Evolutionary conservation across 192 early-diverging fungal genomes (phyloP), one percentile per base, ranked within the genome.

Genomic region (Linderina pennispora): DNA sequence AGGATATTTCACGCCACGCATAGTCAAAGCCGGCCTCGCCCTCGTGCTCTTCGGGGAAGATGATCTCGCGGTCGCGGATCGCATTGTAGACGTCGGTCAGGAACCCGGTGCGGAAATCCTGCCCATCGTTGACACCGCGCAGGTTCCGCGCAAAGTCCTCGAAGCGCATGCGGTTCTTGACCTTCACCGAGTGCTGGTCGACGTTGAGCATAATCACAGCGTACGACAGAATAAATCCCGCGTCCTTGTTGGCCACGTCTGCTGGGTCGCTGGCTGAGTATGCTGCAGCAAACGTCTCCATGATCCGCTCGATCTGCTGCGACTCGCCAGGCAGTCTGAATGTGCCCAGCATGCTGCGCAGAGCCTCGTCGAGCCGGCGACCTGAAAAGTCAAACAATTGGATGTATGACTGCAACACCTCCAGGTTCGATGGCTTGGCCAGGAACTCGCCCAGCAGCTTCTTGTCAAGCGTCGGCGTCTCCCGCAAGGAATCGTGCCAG

Each of bases 161-260:
- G 8, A 88, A 61, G 8, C 85, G 83, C 97, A 99, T 99, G 36
- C 89, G 83, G 6, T 64, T 72, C 68, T 88, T 69, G 18, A 96
- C 89, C 72, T 90, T 90, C 35, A 79, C 89, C 66, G 91, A 97
- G 61, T 99, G 92, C 73, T 91, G 89, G 79, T 99, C 97, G 2
- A 95, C 97, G 62, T 99, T 99, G 53, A 99, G 76, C 86, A 99
- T 91, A 37, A 99, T 91, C 21, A 97, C 79, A 1, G 95, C 89
- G 47, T 87, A 99, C 0, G 94, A 77, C 23, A 99, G 76, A 21
- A 99, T 79, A 50, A 88, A 93, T 1, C 86, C 84, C 15, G 90
- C 88, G 36, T 90, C 84, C 43, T 83, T 76, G 43, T 74, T 85
- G 8, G 82, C 85, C 54, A 98, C 80, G 65, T 81, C 48, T 28